Conservation (phyloP, 345 rosid species). For the Gossypium australe region DNA sequence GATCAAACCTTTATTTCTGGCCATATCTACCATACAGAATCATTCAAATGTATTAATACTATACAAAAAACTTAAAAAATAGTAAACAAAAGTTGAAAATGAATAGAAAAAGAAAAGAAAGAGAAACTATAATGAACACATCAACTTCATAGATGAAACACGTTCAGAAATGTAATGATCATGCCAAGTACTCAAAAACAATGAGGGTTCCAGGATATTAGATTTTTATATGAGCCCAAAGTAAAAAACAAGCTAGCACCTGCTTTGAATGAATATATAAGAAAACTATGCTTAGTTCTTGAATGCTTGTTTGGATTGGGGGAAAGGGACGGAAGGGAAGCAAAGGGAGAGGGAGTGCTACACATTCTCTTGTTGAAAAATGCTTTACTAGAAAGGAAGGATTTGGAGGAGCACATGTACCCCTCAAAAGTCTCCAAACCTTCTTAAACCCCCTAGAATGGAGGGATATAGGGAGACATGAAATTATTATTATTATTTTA, state of each 20-base stretch:
- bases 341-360: not conserved
- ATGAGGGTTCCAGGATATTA: not conserved
- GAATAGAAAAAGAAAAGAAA: not conserved
- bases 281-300: not conserved
- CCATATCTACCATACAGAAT: constrained; percentile 57
- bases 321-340: not conserved
- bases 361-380: not conserved
- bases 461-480: not conserved
- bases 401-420: not conserved
- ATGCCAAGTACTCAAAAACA: not conserved
- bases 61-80: not conserved
- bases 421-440: constrained; percentile 5
- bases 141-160: constrained; percentile 2
- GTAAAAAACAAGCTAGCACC: not conserved
- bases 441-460: not conserved
- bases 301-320: not conserved
- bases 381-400: not conserved
- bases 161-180: not conserved
- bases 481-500: not conserved
- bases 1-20: constrained; percentile 91
- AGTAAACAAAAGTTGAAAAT: not conserved
- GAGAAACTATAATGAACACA: not conserved
- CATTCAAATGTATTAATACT: constrained; percentile 5
- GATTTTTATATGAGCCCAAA: not conserved
- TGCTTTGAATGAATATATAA: not conserved